Evolutionary conservation across 1,284 basidiomycete genomes (phyloP), one percentile per base, ranked within the genome.

Genomic region (Tilletiaria anomala): DNA sequence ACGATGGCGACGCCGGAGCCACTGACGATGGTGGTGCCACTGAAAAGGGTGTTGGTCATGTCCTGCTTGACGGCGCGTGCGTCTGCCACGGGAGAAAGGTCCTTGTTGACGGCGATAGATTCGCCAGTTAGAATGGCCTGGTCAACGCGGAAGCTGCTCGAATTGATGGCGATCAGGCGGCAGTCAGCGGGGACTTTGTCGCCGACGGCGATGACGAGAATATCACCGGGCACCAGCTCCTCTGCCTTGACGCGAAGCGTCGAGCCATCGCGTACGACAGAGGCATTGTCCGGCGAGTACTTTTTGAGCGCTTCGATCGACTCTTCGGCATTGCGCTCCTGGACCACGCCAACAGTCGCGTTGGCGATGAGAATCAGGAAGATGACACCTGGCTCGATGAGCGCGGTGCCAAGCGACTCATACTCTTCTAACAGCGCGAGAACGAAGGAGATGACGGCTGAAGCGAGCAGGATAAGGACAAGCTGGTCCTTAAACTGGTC

Each of bases 401-500:
- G 50, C 39, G 61, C 63, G n/a, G 54, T 45, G 16, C 47, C 52
- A n/a, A 66, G 50, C 16, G 53, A 53, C 2, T 55, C 55, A 29
- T 65, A 50, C 35, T 60, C 56, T 19, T 39, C 38, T 8, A 61
- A 40, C 8, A 66, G 44, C 6, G 63, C 63, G 11, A 66, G 53
- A 5, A 63, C 49, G 11, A 66, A 61, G 18, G 61, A 65, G 33
- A 66, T 55, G 44, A 65, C 45, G 16, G 63, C 63, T 5, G 61
- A 65, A 3, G 42, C 58, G 35, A 66, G 56, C 10, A 66, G 51
- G 40, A 66, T 65, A 34, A 65, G 48, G 19, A 66, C 63, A 34
- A 66, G 54, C 47, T 65, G 60, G 45, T 66, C 63, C 42, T 66
- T 82, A 75, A 97, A 97, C 71, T 97, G 91, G 56, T 91, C 88